These are phyloP conservation scores for Phytophthora nicotianae DNA, from an alignment of 352 stramenopile genomes.

Conservation along the genomic window DNA sequence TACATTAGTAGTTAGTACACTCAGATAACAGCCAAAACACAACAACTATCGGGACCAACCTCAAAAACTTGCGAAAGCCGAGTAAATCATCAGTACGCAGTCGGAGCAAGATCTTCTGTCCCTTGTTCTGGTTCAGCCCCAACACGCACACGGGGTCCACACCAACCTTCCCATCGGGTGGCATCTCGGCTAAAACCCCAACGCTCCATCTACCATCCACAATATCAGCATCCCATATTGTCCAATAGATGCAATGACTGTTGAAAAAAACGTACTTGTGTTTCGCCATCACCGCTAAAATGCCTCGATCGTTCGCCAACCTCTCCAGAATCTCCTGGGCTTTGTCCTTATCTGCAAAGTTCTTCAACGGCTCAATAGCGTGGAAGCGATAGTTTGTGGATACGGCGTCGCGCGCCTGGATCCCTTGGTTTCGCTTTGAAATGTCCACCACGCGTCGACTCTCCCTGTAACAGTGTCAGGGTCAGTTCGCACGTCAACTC, in stretches of 20 bases:
- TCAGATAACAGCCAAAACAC: neutral
- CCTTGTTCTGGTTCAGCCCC: constrained; percentile 96
- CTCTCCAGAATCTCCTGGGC: constrained; percentile 83
- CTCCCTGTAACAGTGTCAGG: constrained; percentile 34
- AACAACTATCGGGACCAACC: constrained; percentile 33
- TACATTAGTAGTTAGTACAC: neutral
- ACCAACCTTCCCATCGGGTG: constrained; percentile 91
- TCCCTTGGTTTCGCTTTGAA: constrained; percentile 46
- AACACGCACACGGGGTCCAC: constrained; percentile 89
- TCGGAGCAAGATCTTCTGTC: constrained; percentile 93
- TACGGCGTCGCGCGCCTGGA: constrained; percentile 45
- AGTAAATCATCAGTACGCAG: constrained; percentile 94
- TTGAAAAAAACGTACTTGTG: constrained; percentile 79
- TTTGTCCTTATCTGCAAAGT: constrained; percentile 55
- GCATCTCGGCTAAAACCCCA: constrained; percentile 87
- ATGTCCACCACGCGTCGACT: constrained; percentile 67
- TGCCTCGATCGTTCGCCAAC: constrained; percentile 87
- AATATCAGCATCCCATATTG: neutral
- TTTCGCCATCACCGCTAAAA: constrained; percentile 89
- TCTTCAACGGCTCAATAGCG: constrained; percentile 64
- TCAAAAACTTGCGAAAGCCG: constrained; percentile 91
- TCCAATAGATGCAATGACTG: neutral
- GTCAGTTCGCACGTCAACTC: constrained; percentile 5
- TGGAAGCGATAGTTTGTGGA: constrained; percentile 72
- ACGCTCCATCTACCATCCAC: constrained; percentile 78